phyloP scores from a whole-genome alignment of 2,329 filamentous ascomycete genomes.

The Anthostomella pinea region DNA sequence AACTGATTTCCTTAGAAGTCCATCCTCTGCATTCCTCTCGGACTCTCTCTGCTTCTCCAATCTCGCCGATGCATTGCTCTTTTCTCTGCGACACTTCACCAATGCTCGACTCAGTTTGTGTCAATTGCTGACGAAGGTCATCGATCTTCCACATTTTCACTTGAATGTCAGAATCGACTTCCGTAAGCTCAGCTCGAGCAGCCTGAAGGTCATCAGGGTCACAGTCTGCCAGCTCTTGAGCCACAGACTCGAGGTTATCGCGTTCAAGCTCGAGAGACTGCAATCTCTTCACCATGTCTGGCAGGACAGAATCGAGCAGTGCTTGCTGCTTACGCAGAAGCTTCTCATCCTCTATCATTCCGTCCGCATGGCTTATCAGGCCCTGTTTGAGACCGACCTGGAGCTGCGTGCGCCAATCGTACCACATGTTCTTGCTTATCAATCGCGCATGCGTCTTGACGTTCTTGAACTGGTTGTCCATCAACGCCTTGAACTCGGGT shows the following conservation, averaged over 20 bases:
- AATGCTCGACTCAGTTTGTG: conserved; percentile 64
- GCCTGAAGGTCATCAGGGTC: conserved; percentile 75
- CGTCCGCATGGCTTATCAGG: conserved; percentile 69
- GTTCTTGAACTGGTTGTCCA: conserved; percentile 98
- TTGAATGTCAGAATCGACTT: conserved; percentile 65
- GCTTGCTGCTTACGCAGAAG: conserved; percentile 65
- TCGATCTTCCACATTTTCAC: conserved; percentile 66
- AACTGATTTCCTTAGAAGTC: conserved; percentile 76
- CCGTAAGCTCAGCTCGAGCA: conserved; percentile 65
- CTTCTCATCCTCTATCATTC: conserved; percentile 72
- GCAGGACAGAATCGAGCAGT: conserved; percentile 65
- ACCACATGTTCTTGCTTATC: conserved; percentile 95
- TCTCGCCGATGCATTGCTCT: conserved; percentile 67
- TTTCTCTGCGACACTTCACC: conserved; percentile 65
- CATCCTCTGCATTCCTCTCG: conserved; percentile 88
- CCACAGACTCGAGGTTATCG: conserved; percentile 66
- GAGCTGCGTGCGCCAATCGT: conserved; percentile 92
- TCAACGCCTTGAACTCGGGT: conserved; percentile 76
- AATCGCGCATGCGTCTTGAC: conserved; percentile 90
- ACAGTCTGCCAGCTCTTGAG: conserved; percentile 72
- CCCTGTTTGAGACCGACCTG: conserved; percentile 78
- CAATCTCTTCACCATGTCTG: conserved; percentile 59
- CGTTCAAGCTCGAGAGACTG: conserved; percentile 62
- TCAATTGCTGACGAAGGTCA: conserved; percentile 63
- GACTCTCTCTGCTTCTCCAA: conserved; percentile 76